Evolutionary conservation across 2,329 filamentous ascomycete genomes (phyloP).

Genomic region (Cytospora schulzeri): DNA sequence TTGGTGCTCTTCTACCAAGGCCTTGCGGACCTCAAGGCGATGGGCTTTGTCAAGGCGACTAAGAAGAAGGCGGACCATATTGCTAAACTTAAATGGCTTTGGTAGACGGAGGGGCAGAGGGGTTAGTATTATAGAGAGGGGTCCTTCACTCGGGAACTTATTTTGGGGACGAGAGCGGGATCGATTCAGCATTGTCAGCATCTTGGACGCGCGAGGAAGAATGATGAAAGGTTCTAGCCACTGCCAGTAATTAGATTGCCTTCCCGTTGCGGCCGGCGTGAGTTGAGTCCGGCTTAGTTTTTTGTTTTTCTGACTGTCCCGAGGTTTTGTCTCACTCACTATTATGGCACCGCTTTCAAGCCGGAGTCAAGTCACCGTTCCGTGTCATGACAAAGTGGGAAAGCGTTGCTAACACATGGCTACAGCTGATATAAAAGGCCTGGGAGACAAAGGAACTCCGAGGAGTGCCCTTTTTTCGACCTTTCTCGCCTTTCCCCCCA

Average conservation of each 20-base stretch:
- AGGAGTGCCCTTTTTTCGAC: constrained; percentile 2
- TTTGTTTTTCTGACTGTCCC: background rate
- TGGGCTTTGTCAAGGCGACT: constrained; percentile 87
- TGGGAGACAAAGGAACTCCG: background rate
- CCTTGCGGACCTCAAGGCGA: constrained; percentile 78
- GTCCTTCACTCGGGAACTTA: constrained; percentile 1
- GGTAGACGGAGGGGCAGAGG: constrained; percentile 28
- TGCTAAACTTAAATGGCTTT: constrained; percentile 83
- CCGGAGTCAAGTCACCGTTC: constrained; percentile 2
- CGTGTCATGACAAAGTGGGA: constrained; percentile 1
- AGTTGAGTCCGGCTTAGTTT: background rate
- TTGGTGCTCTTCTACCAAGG: constrained; percentile 82
- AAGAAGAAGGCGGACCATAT: constrained; percentile 92
- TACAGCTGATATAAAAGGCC: background rate
- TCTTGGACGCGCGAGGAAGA: background rate
- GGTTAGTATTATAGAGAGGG: constrained; percentile 5
- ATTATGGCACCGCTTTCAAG: background rate
- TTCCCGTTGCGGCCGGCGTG: background rate
- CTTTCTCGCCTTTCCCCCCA: constrained; percentile 5
- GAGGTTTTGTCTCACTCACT: background rate
- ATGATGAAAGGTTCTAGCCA: background rate
- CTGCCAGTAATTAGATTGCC: background rate
- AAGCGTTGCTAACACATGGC: constrained; percentile 1
- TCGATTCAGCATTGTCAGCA: background rate
- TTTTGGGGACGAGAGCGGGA: background rate